Base-by-base conservation (phyloP, 345 rosid species). In the Populus ilicifolia region DNA sequence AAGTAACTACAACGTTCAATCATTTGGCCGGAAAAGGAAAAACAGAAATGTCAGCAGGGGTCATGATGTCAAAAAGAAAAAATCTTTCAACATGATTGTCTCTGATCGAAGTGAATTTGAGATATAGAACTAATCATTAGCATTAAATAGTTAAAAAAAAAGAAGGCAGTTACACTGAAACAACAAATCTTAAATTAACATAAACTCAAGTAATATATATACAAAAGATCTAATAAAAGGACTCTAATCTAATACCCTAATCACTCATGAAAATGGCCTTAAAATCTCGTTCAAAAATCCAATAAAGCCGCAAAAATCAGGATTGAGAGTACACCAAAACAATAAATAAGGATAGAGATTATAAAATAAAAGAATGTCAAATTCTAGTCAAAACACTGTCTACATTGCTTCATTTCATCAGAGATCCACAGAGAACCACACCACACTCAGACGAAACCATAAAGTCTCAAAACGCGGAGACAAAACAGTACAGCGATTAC, bases 381-480 rank as follows among this genome's bases (percentile, higher is more conserved):
- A 41, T 16, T 56, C 25, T 0, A 73, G 77, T 75, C 59, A 33
- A 70, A 33, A 43, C 74, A 70, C 10, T 61, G 17, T 36, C 70
- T 46, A 46, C 80, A 77, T 46, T 30, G 16, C 46, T 33, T 2
- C 52, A 76, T 69, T 76, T 59, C 30, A 67, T 38, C 25, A 23
- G 20, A 70, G 48, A 77, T 33, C 63, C 75, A 63, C 64, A 9
- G 52, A 21, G 7, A 66, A 65, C 44, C 21, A 25, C 71, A 50
- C 17, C 20, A 67, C 8, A 64, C 10, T 20, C 29, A 11, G 25
- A 59, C 21, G 36, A 70, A 29, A 16, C 44, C 63, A 10, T 20
- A 59, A 59, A n/a, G 29, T 25, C 64, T n/a, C 29, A 59, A 59
- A 23, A 59, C 64, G 29, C 50, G 14, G 16, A 23, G 16, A n/a